phyloP scores from a whole-genome alignment of 768 basidiomycete genomes.

The Tulasnella sp. region DNA sequence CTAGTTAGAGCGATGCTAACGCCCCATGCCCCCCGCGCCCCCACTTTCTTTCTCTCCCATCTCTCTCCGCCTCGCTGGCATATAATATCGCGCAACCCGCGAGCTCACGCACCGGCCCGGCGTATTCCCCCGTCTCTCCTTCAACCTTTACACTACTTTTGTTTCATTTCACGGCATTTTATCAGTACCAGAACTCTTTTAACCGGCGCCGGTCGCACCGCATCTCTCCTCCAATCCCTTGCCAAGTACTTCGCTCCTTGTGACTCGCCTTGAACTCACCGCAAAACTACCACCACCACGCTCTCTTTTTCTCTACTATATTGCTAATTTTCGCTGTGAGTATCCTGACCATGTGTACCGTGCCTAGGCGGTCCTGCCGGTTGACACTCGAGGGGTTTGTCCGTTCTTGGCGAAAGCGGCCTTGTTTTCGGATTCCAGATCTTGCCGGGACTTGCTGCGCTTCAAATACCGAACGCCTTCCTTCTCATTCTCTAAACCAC shows the following conservation, averaged over 20 bases:
- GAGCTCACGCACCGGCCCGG: not conserved
- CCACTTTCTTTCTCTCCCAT: not conserved
- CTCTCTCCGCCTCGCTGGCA: not conserved
- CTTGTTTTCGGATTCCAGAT: not conserved
- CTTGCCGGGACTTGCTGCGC: not conserved
- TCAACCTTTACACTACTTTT: not conserved
- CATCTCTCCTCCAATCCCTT: not conserved
- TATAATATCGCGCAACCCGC: not conserved
- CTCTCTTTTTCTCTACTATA: not conserved
- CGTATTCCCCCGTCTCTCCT: not conserved
- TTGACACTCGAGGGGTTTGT: not conserved
- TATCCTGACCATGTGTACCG: not conserved
- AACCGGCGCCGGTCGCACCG: slow-evolving; percentile 10
- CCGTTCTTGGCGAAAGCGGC: not conserved
- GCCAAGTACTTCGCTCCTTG: not conserved
- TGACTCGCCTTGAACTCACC: not conserved
- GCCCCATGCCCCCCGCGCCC: not conserved
- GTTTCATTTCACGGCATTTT: not conserved
- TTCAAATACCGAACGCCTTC: not conserved
- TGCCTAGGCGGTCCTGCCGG: not conserved
- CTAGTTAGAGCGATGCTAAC: not conserved
- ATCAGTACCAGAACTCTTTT: not conserved
- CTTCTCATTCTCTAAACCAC: not conserved
- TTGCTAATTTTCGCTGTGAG: not conserved
- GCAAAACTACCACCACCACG: not conserved